Conservation (phyloP, 495 filamentous ascomycete genomes). For the Lasiosphaeris hirsuta region DNA sequence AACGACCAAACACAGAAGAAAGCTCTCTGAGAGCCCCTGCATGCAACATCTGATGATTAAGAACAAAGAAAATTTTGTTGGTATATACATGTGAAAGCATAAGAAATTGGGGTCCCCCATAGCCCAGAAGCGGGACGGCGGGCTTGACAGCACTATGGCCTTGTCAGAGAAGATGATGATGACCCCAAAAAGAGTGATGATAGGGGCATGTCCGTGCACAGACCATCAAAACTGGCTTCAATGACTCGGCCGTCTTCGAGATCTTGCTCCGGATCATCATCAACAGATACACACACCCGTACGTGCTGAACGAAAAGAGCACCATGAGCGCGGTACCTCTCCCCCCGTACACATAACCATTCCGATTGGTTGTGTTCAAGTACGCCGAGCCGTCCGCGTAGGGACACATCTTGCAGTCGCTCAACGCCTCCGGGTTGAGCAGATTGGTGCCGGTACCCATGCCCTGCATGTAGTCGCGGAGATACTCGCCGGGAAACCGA, state of each 20-base stretch:
- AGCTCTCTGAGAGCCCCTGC: too few species aligned
- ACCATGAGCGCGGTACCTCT: conserved; percentile 52
- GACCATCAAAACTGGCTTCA: not conserved
- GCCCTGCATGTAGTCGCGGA: conserved; percentile 33
- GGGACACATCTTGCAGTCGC: conserved; percentile 60
- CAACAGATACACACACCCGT: conserved; percentile 27
- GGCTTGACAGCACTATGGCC: too few species aligned
- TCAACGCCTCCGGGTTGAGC: conserved; percentile 38
- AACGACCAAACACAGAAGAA: too few species aligned
- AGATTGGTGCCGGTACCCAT: conserved; percentile 31
- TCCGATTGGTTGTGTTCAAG: conserved; percentile 32
- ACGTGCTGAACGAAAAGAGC: conserved; percentile 33
- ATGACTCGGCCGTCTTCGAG: conserved; percentile 30
- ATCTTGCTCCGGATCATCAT: conserved; percentile 33
- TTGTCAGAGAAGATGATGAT: too few species aligned
- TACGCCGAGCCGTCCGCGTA: conserved; percentile 57
- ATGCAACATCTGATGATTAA: too few species aligned
- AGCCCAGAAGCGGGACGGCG: too few species aligned
- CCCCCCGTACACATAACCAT: conserved; percentile 55
- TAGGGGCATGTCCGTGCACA: too few species aligned
- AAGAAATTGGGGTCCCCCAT: too few species aligned
- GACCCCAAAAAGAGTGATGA: too few species aligned
- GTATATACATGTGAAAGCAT: too few species aligned
- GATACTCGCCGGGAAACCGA: conserved; percentile 45
- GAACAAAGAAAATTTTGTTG: too few species aligned